These are phyloP conservation scores for Botrytis aclada DNA, from an alignment of 2,329 filamentous ascomycete genomes.

Conservation along the genomic window DNA sequence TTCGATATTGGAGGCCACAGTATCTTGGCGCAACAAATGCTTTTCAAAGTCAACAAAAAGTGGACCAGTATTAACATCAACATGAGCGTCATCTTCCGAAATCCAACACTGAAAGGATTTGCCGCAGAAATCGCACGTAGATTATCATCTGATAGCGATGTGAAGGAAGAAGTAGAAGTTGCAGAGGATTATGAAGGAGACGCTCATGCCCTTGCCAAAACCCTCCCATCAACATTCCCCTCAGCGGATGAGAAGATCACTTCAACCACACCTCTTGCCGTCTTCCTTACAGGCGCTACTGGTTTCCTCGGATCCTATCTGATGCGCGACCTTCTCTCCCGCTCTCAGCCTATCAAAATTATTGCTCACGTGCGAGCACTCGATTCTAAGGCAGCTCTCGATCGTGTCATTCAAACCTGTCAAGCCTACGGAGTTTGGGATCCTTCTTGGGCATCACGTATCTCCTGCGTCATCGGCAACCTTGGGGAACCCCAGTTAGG, in stretches of 20 bases:
- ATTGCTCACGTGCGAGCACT: conserved; percentile 75
- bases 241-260: conserved; percentile 35
- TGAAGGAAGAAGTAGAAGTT: conserved; percentile 42
- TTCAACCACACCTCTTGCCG: conserved; percentile 46
- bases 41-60: conserved; percentile 65
- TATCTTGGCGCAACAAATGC: conserved; percentile 76
- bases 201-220: conserved; percentile 42
- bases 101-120: conserved; percentile 56
- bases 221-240: conserved; percentile 42
- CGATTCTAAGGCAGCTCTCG: conserved; percentile 55
- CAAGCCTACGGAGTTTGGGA: conserved; percentile 79
- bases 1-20: conserved; percentile 80
- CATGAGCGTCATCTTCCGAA: conserved; percentile 68
- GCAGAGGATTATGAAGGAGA: conserved; percentile 47
- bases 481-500: conserved; percentile 71
- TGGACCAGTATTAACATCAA: conserved; percentile 63
- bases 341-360: conserved; percentile 56
- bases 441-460: conserved; percentile 60
- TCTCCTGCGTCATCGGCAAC: conserved; percentile 71
- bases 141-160: conserved; percentile 31
- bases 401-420: conserved; percentile 64
- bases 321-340: conserved; percentile 68
- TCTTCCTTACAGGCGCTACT: conserved; percentile 85
- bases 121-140: conserved; percentile 50
- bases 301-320: conserved; percentile 86